Evolutionary conservation across 1,284 basidiomycete genomes (phyloP).

Genomic region (Baeospora myosura): DNA sequence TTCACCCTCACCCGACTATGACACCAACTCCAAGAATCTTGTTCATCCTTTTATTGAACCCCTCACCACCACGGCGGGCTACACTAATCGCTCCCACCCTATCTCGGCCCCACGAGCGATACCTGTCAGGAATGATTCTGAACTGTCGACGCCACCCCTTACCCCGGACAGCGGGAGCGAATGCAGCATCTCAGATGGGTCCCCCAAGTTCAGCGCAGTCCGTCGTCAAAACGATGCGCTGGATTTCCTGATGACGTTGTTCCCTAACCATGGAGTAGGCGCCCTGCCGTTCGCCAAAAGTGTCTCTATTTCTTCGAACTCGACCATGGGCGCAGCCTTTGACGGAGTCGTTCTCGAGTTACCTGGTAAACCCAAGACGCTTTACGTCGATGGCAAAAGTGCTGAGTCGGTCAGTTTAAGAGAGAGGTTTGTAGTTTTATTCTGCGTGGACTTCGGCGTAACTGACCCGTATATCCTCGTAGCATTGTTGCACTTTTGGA

Average conservation of each 20-base stretch:
- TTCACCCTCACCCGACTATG: conserved; percentile 34
- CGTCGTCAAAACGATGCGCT: conserved; percentile 61
- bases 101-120: conserved; percentile 37
- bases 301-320: conserved; percentile 59
- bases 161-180: conserved; percentile 49
- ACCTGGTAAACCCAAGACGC: conserved; percentile 61
- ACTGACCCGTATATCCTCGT: conserved; percentile 6
- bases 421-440: conserved; percentile 53
- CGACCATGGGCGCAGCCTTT: conserved; percentile 58
- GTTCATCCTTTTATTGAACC: conserved; percentile 23
- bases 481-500: conserved; percentile 80
- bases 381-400: conserved; percentile 77
- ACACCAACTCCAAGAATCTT: conserved; percentile 30
- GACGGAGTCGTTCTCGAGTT: conserved; percentile 70
- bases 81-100: conserved; percentile 15
- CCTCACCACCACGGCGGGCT: conserved; percentile 18
- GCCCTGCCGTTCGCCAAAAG: conserved; percentile 64
- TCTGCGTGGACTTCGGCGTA: conserved; percentile 4
- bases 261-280: conserved; percentile 59
- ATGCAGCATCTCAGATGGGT: conserved; percentile 26
- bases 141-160: conserved; percentile 51
- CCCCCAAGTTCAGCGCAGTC: conserved; percentile 24
- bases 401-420: conserved; percentile 67
- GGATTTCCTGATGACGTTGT: conserved; percentile 68
- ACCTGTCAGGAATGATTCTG: conserved; percentile 27